Conservation (phyloP, 192 early-diverging fungal species). For the Linnemannia schmuckeri region DNA sequence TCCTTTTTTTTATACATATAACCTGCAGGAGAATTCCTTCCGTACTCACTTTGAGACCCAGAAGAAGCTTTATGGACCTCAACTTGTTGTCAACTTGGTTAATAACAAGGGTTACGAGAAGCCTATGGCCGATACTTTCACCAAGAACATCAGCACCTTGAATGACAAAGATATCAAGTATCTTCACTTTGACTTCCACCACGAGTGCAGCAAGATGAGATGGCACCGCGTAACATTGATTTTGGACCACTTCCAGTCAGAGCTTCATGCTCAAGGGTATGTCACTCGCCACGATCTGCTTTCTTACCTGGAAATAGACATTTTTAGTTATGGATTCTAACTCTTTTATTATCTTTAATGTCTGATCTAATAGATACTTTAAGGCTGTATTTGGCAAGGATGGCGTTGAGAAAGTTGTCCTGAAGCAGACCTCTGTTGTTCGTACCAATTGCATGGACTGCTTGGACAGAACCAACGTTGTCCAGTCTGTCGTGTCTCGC, state of each 20-base stretch:
- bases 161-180: conserved; percentile 76
- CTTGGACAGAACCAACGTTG: conserved; percentile 98
- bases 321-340: not conserved
- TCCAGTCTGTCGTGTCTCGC: conserved; percentile 92
- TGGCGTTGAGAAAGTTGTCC: conserved; percentile 42
- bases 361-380: conserved; percentile 65
- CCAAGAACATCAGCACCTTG: conserved; percentile 69
- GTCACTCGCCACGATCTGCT: not conserved
- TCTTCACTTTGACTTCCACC: conserved; percentile 97
- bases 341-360: not conserved
- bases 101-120: conserved; percentile 96
- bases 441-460: conserved; percentile 99
- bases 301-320: not conserved
- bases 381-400: conserved; percentile 56
- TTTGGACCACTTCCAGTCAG: conserved; percentile 80
- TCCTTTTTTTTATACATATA: not conserved
- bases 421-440: conserved; percentile 82
- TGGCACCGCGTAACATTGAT: conserved; percentile 92
- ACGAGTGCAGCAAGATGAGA: conserved; percentile 95
- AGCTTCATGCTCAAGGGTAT: conserved; percentile 70
- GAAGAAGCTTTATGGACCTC: conserved; percentile 79
- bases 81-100: conserved; percentile 93
- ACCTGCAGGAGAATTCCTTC: conserved; percentile 71
- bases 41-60: conserved; percentile 81
- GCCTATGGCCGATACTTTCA: conserved; percentile 86